Evolutionary conservation across 1,139 yeast genomes (phyloP).

Genomic region (Suhomyces yuchorum): DNA sequence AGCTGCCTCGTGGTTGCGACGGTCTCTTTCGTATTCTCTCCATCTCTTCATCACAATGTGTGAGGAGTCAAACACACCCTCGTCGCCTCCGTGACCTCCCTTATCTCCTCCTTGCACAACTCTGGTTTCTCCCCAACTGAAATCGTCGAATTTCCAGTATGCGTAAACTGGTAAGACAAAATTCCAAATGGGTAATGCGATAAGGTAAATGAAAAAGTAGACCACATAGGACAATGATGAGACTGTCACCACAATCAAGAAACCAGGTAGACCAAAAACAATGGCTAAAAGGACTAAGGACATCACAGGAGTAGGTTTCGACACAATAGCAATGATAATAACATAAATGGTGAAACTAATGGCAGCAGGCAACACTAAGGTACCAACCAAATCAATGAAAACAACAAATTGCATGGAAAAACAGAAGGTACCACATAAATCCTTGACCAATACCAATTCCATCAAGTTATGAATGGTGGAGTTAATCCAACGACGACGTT

Average conservation of each 20-base stretch:
- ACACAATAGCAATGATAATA: constrained; percentile 69
- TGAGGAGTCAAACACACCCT: constrained; percentile 87
- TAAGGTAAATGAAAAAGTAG: constrained; percentile 80
- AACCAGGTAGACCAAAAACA: constrained; percentile 88
- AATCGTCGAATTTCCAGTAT: constrained; percentile 96
- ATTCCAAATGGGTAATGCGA: constrained; percentile 94
- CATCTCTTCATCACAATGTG: constrained; percentile 88
- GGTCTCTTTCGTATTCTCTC: constrained; percentile 87
- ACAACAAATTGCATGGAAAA: constrained; percentile 97
- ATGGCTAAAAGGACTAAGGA: constrained; percentile 78
- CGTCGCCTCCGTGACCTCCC: constrained; percentile 63
- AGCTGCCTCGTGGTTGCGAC: constrained; percentile 35
- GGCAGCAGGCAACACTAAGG: constrained; percentile 91
- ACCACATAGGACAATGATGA: constrained; percentile 71
- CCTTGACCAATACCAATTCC: constrained; percentile 86
- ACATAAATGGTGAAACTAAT: constrained; percentile 85
- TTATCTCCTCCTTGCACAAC: constrained; percentile 75
- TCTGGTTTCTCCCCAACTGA: constrained; percentile 98
- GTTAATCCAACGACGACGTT: constrained; percentile 98
- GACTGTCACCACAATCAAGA: constrained; percentile 85
- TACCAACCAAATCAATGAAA: constrained; percentile 84
- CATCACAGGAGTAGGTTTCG: constrained; percentile 81
- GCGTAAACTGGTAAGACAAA: constrained; percentile 88
- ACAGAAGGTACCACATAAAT: constrained; percentile 95
- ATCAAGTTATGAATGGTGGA: constrained; percentile 94